A percentile compares a stretch with the other conserved stretches of the same genome.
phyloP scores from a whole-genome alignment of 257 asterid genomes.

The Scutellaria minor region DNA sequence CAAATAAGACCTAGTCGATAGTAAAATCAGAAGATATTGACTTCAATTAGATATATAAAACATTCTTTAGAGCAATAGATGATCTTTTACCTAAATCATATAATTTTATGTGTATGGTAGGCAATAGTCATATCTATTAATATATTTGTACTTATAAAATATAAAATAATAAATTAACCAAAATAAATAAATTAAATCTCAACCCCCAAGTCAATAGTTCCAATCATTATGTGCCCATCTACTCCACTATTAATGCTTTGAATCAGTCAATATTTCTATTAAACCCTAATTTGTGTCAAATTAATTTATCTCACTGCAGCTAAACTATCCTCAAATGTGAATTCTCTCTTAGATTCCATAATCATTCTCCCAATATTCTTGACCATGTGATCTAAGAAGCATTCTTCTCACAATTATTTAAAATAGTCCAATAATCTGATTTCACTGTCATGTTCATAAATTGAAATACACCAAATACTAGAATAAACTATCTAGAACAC shows the following conservation, averaged over 20 bases:
- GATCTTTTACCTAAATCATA: no score
- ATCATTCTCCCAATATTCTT: slow-evolving; percentile 31
- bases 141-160: no score
- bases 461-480: not conserved
- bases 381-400: slow-evolving; percentile 29
- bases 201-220: slow-evolving; percentile 42
- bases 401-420: not conserved
- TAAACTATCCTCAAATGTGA: slow-evolving; percentile 37
- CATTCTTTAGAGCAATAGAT: no score
- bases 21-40: no score
- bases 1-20: no score
- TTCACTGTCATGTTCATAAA: not conserved
- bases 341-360: slow-evolving; percentile 39
- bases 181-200: not conserved
- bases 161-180: not conserved
- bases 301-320: not conserved
- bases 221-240: slow-evolving; percentile 55
- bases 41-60: no score
- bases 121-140: no score
- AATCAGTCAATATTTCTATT: slow-evolving; percentile 37
- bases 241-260: slow-evolving; percentile 59
- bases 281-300: slow-evolving; percentile 22
- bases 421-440: not conserved
- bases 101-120: no score
- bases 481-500: no score